Evolutionary conservation across 1,284 basidiomycete genomes (phyloP), one percentile per base, ranked within the genome.

Genomic region (Heterobasidion occidentale): DNA sequence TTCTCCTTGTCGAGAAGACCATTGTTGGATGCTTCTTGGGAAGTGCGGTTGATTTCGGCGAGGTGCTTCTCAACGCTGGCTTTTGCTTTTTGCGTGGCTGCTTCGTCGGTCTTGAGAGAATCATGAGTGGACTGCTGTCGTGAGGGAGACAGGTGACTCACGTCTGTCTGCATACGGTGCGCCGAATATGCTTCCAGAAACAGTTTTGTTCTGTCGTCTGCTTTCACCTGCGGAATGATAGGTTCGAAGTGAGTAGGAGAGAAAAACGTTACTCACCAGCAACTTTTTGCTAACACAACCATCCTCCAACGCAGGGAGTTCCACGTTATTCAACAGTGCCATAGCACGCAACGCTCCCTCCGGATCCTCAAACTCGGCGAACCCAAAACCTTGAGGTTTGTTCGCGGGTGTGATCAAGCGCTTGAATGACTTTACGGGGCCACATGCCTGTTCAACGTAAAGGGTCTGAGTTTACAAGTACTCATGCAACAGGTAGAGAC

Each of bases 301-400:
- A 61, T 92, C 87, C 66, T 93, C 90, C 60, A 94, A 71, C 53
- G 92, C 90, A 1, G 92, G 93, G 49, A 98, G 71, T 67, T 97
- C 92, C 51, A 92, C 78, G 17, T 84, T 83, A 68, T 96, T 92
- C 61, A 98, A 74, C 56, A 95, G 77, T 19, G 80, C 72, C 61
- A 96, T 76, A 51, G 91, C 92, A 59, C 93, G 80, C 60, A 94
- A 71, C 5, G 94, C 93, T 60, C 88, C 84, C 66, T 94, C 91
- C 17, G 94, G 90, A 57, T 92, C 91, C 67, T 94, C 90, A 65
- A 84, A 97, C 67, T 93, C 89, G 44, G 93, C 94, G 69, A 98
- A 98, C 3, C 93, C 95, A 66, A 98, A 98, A 2, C 92, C 92
- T 73, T 95, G 93, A 3, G 92, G 92, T 69, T 94, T 94, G 61